phyloP scores from a whole-genome alignment of 2,329 filamentous ascomycete species.

The Aspergillus tanneri region DNA sequence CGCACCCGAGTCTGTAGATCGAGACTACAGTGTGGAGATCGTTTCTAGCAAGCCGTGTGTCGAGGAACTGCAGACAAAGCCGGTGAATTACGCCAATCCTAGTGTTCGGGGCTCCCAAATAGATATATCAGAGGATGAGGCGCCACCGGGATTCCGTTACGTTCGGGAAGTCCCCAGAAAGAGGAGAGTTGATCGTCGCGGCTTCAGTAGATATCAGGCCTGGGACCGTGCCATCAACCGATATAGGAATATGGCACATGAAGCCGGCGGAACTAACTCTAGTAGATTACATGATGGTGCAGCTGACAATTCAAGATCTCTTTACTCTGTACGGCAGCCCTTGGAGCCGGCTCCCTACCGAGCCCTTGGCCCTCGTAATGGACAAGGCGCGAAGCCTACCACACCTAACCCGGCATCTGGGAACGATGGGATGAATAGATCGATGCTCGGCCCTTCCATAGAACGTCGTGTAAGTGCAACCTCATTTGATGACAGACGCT shows the following conservation, averaged over 20 bases:
- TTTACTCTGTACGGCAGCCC: conserved; percentile 21
- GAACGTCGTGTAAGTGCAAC: conserved; percentile 23
- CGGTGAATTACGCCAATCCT: conserved; percentile 26
- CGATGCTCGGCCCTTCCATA: conserved; percentile 8
- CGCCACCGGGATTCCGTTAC: conserved; percentile 38
- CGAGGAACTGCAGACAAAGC: conserved; percentile 36
- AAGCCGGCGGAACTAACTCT: conserved; percentile 17
- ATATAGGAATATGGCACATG: conserved; percentile 34
- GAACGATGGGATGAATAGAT: conserved; percentile 14
- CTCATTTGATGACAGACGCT: not conserved
- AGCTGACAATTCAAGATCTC: conserved; percentile 18
- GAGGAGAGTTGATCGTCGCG: conserved; percentile 42
- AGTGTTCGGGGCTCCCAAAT: conserved; percentile 20
- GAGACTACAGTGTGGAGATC: conserved; percentile 45
- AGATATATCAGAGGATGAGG: conserved; percentile 38
- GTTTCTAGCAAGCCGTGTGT: conserved; percentile 40
- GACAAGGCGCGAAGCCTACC: conserved; percentile 18
- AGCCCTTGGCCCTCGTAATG: conserved; percentile 8
- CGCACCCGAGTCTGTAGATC: conserved; percentile 24
- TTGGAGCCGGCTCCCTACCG: conserved; percentile 15
- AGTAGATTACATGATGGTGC: conserved; percentile 9
- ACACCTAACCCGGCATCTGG: conserved; percentile 15
- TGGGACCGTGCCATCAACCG: conserved; percentile 47
- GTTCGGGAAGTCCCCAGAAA: conserved; percentile 33
- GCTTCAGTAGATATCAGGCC: conserved; percentile 48